Conservation (phyloP, 2,329 filamentous ascomycete species). For the Aspergillus oerlinghausenensis region DNA sequence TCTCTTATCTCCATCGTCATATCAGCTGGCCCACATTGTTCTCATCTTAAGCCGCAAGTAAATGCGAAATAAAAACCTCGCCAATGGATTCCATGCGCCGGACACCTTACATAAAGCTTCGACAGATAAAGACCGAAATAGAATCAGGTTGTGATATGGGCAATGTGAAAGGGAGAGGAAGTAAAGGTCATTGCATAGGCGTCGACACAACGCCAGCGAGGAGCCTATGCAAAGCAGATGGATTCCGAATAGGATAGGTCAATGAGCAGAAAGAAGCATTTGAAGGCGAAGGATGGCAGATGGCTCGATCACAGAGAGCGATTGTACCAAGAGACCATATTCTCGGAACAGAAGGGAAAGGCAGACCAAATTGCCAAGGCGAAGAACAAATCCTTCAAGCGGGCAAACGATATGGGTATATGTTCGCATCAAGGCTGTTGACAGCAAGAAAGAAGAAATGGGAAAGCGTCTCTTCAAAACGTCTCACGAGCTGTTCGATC, state of each 20-base stretch:
- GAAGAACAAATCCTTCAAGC: constrained; percentile 18
- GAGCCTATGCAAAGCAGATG: constrained; percentile 14
- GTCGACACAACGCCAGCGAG: constrained; percentile 14
- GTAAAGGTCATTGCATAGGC: constrained; percentile 4
- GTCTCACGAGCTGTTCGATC: constrained; percentile 48
- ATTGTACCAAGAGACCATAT: constrained; percentile 4
- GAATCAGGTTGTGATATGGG: constrained; percentile 9
- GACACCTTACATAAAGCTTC: constrained; percentile 21
- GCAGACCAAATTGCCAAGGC: constrained; percentile 7
- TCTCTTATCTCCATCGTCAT: constrained; percentile 2
- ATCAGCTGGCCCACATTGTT: constrained; percentile 10
- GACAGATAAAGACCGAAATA: constrained; percentile 19
- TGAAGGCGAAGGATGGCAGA: background rate
- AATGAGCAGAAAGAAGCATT: background rate
- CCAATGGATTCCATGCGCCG: constrained; percentile 19
- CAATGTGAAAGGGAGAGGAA: constrained; percentile 3
- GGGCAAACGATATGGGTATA: constrained; percentile 23
- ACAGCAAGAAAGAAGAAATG: constrained; percentile 19
- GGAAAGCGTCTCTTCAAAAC: constrained; percentile 19
- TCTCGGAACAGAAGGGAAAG: background rate
- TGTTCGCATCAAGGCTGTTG: constrained; percentile 25
- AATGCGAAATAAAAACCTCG: constrained; percentile 12
- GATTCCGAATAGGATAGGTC: too few species aligned
- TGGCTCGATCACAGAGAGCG: constrained; percentile 1
- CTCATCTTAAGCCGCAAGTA: constrained; percentile 15